Evolutionary conservation across 257 asterid species (phyloP).

Genomic region (Ajuga chamaepitys): DNA sequence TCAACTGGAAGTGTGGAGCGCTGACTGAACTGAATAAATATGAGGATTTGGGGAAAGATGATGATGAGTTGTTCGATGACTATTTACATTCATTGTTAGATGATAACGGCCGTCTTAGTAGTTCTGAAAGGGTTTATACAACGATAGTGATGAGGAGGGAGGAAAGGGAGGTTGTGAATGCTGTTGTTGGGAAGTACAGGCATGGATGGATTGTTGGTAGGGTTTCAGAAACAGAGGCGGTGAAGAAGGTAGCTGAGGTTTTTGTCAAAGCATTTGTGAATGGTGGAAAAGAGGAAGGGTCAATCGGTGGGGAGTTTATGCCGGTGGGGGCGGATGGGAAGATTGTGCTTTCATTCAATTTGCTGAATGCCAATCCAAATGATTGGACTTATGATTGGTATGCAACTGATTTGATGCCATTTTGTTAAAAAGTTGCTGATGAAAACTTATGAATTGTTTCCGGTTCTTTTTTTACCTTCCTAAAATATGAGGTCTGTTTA

Average conservation of each 20-base stretch:
- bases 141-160: conserved; percentile 56
- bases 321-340: conserved; percentile 97
- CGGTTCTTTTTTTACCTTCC: conserved; percentile 4
- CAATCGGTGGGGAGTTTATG: conserved; percentile 82
- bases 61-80: conserved; percentile 52
- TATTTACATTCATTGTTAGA: conserved; percentile 39
- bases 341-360: conserved; percentile 85
- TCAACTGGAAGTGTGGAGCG: conserved; percentile 56
- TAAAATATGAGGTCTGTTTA: neutral
- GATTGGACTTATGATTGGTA: conserved; percentile 90
- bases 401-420: conserved; percentile 6
- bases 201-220: conserved; percentile 85
- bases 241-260: conserved; percentile 57
- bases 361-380: conserved; percentile 80
- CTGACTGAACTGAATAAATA: conserved; percentile 32
- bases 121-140: conserved; percentile 49
- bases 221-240: conserved; percentile 44
- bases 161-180: conserved; percentile 37
- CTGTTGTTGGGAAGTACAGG: conserved; percentile 77
- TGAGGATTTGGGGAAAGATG: conserved; percentile 21
- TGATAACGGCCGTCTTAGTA: conserved; percentile 11
- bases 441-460: neutral
- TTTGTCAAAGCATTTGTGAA: conserved; percentile 66
- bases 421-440: conserved; percentile 2
- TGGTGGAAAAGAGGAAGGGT: conserved; percentile 83